phyloP scores from a whole-genome alignment of 169 alveolate species.

The Plasmodium falciparum region DNA sequence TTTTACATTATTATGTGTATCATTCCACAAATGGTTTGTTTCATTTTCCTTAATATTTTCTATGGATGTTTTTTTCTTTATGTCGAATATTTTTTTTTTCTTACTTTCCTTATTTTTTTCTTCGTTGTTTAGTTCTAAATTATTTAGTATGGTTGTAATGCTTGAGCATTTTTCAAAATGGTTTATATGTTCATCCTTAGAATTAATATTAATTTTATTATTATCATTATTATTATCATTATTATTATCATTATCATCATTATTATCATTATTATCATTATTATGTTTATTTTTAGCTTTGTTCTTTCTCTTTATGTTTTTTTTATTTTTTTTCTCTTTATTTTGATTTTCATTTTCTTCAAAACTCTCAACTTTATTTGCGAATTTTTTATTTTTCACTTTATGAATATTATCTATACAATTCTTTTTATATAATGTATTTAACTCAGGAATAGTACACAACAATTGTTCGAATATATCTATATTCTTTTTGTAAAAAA shows the following conservation, averaged over 20 bases:
- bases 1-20: neutral
- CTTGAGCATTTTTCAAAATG: no score
- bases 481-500: conserved; percentile 35
- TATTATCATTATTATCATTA: no score
- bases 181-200: no score
- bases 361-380: neutral
- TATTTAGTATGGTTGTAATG: no score
- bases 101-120: no score
- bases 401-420: conserved; percentile 18
- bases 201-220: no score
- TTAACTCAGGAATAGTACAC: conserved; percentile 36
- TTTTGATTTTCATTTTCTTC: neutral
- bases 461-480: conserved; percentile 24
- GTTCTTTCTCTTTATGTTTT: neutral
- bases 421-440: conserved; percentile 10
- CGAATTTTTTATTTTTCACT: conserved; percentile 8
- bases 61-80: no score
- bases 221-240: no score
- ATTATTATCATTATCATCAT: no score
- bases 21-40: neutral
- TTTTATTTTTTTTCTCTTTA: neutral
- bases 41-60: neutral
- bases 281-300: neutral
- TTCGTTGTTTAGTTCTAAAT: no score
- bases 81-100: no score